Base-by-base conservation (phyloP, 148 eudicot species). In the Rhododendron molle region DNA sequence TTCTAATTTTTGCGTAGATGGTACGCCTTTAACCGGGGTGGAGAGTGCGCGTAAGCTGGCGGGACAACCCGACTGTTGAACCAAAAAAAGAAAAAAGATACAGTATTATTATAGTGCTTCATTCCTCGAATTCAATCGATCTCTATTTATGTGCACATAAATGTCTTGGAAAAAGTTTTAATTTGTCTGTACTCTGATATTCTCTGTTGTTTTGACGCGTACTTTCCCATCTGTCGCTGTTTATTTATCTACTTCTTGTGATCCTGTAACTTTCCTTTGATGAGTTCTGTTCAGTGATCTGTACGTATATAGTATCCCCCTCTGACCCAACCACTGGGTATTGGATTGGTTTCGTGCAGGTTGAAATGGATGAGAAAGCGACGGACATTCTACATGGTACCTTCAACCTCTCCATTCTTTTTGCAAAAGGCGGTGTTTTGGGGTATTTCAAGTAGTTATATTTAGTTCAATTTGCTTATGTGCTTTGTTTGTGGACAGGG, bases 281-380 rank as follows among this genome's bases (percentile, higher is more conserved):
- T 13, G 16, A 50, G 54, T 8, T 13, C 3, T 13, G 54, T 40
- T 40, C 44, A 5, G 8, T 40, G 21, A 1, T 13, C 50, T 82
- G 28, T 44, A 76, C 20, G 7, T 85, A 40, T 40, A 40, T 40
- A 26, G 56, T 79, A 77, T 34, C 47, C 81, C 40, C 46, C 28
- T 84, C 58, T 40, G 6, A 83, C 32, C 79, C 56, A 82, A 38
- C 11, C 12, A 67, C 65, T 91, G 74, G 40, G 36, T 46, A 58
- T 26, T 83, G 87, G 69, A 15, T 81, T 78, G 46, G 60, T 91
- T 86, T 89, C 89, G 76, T 82, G 91, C 94, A 93, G 98, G 93
- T 84, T 13, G 91, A 89, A 89, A 93, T 90, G 92, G 88, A 86
- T 78, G 74, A 85, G 96, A 93, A 92, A 94, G 93, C 86, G 93